Conservation (phyloP, 108 stramenopile species). For the Discostella pseudostelligera region DNA sequence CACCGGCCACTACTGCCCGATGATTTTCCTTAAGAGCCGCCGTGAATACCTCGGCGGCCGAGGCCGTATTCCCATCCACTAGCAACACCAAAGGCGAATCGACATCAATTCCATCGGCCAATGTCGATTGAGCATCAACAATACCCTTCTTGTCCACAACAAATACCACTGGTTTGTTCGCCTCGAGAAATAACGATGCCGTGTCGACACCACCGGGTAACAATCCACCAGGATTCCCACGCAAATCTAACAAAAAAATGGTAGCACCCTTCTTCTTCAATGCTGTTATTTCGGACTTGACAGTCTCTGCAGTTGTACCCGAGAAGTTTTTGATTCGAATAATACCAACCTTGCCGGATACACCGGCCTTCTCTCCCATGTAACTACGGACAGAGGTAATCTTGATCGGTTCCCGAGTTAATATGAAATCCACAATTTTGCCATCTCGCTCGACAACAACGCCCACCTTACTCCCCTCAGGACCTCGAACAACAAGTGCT, state of each 20-base stretch:
- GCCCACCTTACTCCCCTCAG: conserved; percentile 76
- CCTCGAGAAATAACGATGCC: conserved; percentile 84
- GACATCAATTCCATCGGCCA: conserved; percentile 63
- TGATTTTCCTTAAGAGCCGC: conserved; percentile 87
- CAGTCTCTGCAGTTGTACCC: conserved; percentile 80
- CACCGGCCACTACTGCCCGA: conserved; percentile 70
- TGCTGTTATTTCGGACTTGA: conserved; percentile 60
- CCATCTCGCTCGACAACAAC: conserved; percentile 72
- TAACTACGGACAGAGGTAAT: conserved; percentile 80
- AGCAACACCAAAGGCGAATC: conserved; percentile 70
- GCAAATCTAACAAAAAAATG: conserved; percentile 79
- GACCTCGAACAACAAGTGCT: conserved; percentile 71
- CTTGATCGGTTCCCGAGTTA: conserved; percentile 82
- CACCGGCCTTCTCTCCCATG: conserved; percentile 45
- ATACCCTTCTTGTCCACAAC: conserved; percentile 82
- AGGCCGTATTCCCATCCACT: conserved; percentile 86
- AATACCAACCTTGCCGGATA: conserved; percentile 66
- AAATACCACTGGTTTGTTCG: conserved; percentile 76
- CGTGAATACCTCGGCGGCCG: conserved; percentile 88
- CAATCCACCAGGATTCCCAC: conserved; percentile 94
- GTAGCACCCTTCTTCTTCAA: conserved; percentile 83
- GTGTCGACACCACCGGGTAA: conserved; percentile 95
- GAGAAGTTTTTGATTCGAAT: conserved; percentile 89
- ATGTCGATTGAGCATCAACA: conserved; percentile 68
- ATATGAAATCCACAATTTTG: conserved; percentile 75